Evolutionary conservation across 495 filamentous ascomycete genomes (phyloP), one percentile per base, ranked within the genome.

Genomic region (Penicillium herquei): DNA sequence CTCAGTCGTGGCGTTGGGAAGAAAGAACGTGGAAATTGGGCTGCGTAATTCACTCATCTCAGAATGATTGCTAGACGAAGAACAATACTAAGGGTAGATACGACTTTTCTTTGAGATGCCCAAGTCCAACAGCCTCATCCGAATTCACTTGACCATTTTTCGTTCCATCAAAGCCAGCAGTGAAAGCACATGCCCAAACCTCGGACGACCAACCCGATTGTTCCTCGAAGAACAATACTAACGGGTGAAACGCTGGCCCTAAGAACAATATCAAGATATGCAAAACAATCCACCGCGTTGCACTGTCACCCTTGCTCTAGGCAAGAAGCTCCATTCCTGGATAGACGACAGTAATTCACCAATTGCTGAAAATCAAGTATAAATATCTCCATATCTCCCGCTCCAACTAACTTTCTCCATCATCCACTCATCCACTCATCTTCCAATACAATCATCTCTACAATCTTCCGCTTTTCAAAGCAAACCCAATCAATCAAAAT

Each of bases 401-500:
- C 41, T 51, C 12, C 34, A 37, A 10, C 34, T 37, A 4, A 26
- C 34, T 37, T 13, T 21, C 53, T 49, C 47, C 54, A 61, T 42
- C 51, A 52, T 59, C 58, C 53, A 52, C 48, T 51, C 48, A 26
- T 2, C 4, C 59, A 46, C 57, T 52, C 50, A 44, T 44, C 41
- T 60, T 40, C 39, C 41, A 61, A 50, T 46, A 26, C 35, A 21
- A 55, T 12, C 40, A 41, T 57, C 44, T 54, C 58, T 57, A 52
- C 61, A 63, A 61, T 48, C 58, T 63, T 64, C 49, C 54, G 60
- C 62, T 68, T 69, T 64, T 57, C 37, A 52, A 26, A 58, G 56
- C 46, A 61, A 50, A 26, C 4, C n/a, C 58, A 32, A 60, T 62
- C 63, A 52, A 55, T 69, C 66, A 67, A 62, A 59, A 75, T 75